Evolutionary conservation across 305 asterid genomes (phyloP), one percentile per base, ranked within the genome.

Genomic region (Fraxinus floribunda): DNA sequence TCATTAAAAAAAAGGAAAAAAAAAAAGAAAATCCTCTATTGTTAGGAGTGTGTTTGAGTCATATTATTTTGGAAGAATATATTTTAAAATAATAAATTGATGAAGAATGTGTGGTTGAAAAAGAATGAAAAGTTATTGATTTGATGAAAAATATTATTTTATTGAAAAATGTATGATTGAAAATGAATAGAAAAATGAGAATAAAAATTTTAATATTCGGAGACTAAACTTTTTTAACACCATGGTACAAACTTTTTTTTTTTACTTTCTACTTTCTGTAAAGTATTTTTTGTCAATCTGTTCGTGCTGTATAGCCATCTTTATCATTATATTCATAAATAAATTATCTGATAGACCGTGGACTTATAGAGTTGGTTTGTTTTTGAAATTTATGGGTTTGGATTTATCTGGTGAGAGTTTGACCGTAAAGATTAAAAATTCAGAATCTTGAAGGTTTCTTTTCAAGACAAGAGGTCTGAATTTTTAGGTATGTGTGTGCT

Each of bases 371-470:
- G 76, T 78, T 32, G 57, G 80, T 35, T 79, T 68, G 30, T 22
- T 55, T 78, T 79, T 81, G 86, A 77, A 82, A 84, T 76, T 83
- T 46, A 81, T 64, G 87, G 81, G 75, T 78, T 82, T 36, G 88
- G 86, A 32, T 82, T 83, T 85, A 77, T 72, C 85, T 86, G 70
- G 76, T 81, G 64, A 38, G 79, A 73, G 79, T 88, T 78, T 84
- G 87, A 85, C 89, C 79, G 76, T 78, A 78, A 74, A 87, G 52
- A 41, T 83, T 85, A 72, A 80, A 66, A 77, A 78, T 72, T 72
- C 82, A 75, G 86, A 84, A 85, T 89, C 80, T 80, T 78, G 82
- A 71, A 83, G 85, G 64, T 84, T 81, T 86, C 81, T 46, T 75
- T 80, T 81, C 88, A 66, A 82, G 83, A 44, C 82, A 5, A 46